Conservation (phyloP, 2,329 filamentous ascomycete species). For the Arthrobotrys entomopaga region DNA sequence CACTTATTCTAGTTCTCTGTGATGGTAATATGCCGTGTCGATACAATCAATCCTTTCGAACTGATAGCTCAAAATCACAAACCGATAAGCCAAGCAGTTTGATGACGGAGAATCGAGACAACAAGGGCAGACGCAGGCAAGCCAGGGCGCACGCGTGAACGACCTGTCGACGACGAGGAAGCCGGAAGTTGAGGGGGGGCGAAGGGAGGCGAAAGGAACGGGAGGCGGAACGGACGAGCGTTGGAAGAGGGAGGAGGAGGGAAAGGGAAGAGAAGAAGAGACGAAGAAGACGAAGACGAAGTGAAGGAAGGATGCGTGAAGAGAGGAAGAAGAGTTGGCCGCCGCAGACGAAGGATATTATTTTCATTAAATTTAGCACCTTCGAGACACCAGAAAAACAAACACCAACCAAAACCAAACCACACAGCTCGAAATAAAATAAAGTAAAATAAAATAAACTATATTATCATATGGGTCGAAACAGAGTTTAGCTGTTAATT, state of each 20-base stretch:
- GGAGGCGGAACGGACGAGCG: slow-evolving; percentile 45
- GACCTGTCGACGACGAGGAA: slow-evolving; percentile 44
- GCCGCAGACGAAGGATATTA: slow-evolving; percentile 3
- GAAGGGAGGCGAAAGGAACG: slow-evolving; percentile 30
- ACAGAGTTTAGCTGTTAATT: no score
- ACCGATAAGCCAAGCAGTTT: slow-evolving; percentile 36
- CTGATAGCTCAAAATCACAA: slow-evolving; percentile 28
- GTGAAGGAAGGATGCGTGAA: background rate
- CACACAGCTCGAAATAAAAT: no score
- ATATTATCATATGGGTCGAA: no score
- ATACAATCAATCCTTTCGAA: background rate
- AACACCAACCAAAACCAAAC: no score
- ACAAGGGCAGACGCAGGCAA: slow-evolving; percentile 47
- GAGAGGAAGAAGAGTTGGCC: background rate
- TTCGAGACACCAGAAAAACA: no score
- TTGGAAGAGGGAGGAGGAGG: slow-evolving; percentile 19
- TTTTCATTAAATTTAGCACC: background rate
- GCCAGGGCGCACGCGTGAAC: slow-evolving; percentile 47
- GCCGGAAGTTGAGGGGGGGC: slow-evolving; percentile 21
- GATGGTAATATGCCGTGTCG: no score
- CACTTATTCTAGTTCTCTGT: no score
- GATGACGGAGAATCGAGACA: slow-evolving; percentile 19
- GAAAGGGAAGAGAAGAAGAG: slow-evolving; percentile 1
- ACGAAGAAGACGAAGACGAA: background rate
- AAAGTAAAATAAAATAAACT: no score